Evolutionary conservation across 345 rosid genomes (phyloP).

Genomic region (Triadica sebifera): DNA sequence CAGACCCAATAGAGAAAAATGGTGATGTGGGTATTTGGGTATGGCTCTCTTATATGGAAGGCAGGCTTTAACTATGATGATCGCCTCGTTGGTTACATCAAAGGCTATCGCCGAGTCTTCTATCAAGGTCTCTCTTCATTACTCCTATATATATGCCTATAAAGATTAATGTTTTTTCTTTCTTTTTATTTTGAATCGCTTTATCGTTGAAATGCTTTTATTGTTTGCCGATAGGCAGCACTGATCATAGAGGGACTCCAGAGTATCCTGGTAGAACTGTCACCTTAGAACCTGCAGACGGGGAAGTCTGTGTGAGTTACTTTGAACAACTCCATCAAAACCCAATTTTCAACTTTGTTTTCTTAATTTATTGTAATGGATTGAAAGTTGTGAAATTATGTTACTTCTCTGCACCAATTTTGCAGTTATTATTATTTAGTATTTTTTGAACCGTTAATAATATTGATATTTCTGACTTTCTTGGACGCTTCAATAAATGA

Average conservation of each 20-base stretch:
- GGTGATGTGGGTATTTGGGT: conserved; percentile 91
- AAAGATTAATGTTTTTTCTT: background rate
- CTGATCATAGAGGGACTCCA: conserved; percentile 89
- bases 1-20: conserved; percentile 25
- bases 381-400: background rate
- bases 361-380: background rate
- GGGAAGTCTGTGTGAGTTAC: conserved; percentile 67
- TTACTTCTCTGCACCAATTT: background rate
- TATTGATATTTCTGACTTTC: background rate
- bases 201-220: background rate
- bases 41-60: conserved; percentile 86
- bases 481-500: background rate
- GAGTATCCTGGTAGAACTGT: conserved; percentile 84
- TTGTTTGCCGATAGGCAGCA: conserved; percentile 53
- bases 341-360: background rate
- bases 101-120: conserved; percentile 76
- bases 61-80: conserved; percentile 68
- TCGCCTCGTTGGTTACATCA: conserved; percentile 76
- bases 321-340: background rate
- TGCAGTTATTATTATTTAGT: background rate
- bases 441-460: background rate
- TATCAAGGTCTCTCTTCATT: conserved; percentile 56
- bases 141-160: background rate
- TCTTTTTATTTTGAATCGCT: background rate
- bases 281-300: conserved; percentile 67